Conservation (phyloP, 164 flowering plant genomes). For the Euptelea pleiosperma region DNA sequence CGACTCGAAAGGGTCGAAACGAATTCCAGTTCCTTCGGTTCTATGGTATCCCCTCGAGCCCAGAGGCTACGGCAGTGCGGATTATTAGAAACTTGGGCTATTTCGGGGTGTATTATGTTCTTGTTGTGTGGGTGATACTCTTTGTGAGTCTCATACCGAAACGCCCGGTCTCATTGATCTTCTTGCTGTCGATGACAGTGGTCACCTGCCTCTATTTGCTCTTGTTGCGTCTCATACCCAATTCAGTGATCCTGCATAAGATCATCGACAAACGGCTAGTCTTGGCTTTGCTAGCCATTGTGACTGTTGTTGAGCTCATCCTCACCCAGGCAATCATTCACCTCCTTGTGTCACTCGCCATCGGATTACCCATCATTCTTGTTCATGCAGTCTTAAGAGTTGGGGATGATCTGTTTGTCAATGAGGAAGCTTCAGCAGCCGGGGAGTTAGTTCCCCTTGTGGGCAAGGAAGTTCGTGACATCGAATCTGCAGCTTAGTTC, state of each 20-base stretch:
- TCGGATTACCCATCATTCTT: conserved; percentile 22
- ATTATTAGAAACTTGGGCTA: conserved; percentile 18
- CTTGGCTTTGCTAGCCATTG: conserved; percentile 11
- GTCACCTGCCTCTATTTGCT: conserved; percentile 14
- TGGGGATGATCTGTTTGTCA: conserved; percentile 5
- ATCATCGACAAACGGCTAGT: conserved; percentile 14
- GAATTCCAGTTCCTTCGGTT: conserved; percentile 5
- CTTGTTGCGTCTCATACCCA: conserved; percentile 11
- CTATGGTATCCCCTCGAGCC: conserved; percentile 17
- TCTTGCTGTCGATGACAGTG: conserved; percentile 10
- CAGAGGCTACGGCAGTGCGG: conserved; percentile 15
- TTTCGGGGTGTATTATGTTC: conserved; percentile 10
- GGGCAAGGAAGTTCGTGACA: background rate
- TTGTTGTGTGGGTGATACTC: conserved; percentile 19
- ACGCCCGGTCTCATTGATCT: conserved; percentile 14
- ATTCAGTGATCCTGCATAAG: conserved; percentile 5
- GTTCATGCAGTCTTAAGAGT: conserved; percentile 29
- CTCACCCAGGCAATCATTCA: conserved; percentile 23
- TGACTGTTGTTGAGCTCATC: conserved; percentile 18
- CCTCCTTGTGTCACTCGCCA: conserved; percentile 19
- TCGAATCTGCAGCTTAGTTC: background rate
- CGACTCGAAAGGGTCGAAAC: background rate
- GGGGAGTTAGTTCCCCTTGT: conserved; percentile 6
- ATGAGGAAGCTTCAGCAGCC: conserved; percentile 11
- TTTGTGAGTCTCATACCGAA: conserved; percentile 19